Base-by-base conservation (phyloP, 306 rosid species). In the Notholithocarpus densiflorus region DNA sequence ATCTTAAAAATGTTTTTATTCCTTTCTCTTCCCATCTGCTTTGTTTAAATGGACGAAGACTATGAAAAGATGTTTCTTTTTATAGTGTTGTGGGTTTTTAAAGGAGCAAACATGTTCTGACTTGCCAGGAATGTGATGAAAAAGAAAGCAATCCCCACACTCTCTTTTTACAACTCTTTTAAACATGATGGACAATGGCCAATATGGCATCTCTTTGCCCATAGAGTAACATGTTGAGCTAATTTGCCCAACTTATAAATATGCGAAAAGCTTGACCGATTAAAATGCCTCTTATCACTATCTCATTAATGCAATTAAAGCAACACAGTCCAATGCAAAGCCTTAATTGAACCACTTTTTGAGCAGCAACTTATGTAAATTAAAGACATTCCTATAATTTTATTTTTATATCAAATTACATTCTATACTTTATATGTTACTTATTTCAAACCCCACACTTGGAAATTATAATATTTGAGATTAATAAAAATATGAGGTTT, bases 41-140 rank as follows among this genome's bases (percentile, higher is more conserved):
- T 24, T 69, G 74, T 81, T 40, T 40, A 40, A 83, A 55, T 54
- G 80, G 81, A 84, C 59, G 34, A 55, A 43, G 83, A 59, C 84
- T 51, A 66, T 21, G 79, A 84, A 81, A 71, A 60, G 17, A 74
- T 66, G 66, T 85, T 83, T 74, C 85, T 79, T 70, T 76, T 74
- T 76, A n/a, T 70, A 53, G 90, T 13, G 72, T 5, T 31, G 61
- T 65, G 71, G 80, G 81, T 32, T 72, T 72, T 86, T 79, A 80
- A 48, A 48, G 66, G 80, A 76, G 74, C 83, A 74, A 71, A 68
- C 87, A 84, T 71, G 40, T 56, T 69, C 90, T 87, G 84, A 75
- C 77, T 78, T 34, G 76, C 77, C 81, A 84, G 76, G 89, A 91
- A 86, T 89, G 84, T 78, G 69, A 75, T 78, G 92, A 91, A 84